Evolutionary conservation across 352 stramenopile genomes (phyloP).

Genomic region (Phytophthora fragariae): DNA sequence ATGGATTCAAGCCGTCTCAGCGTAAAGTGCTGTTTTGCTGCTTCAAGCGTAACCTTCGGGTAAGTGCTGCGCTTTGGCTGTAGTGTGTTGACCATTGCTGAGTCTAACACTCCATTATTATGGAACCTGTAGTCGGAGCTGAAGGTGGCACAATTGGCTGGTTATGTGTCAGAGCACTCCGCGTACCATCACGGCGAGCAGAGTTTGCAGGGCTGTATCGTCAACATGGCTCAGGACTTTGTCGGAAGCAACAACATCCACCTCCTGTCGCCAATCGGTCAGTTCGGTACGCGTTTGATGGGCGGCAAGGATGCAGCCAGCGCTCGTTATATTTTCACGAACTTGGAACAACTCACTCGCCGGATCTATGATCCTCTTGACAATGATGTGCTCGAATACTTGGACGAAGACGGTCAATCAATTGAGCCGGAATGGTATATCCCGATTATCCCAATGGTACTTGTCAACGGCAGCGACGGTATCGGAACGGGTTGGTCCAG

Average conservation of each 20-base stretch:
- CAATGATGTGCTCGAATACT: conserved; percentile 91
- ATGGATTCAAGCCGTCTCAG: conserved; percentile 99
- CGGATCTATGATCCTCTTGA: conserved; percentile 90
- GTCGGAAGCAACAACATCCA: conserved; percentile 99
- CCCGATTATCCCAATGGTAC: conserved; percentile 97
- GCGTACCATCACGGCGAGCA: conserved; percentile 99
- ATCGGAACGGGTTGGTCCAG: conserved; percentile 98
- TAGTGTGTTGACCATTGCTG: conserved; percentile 5
- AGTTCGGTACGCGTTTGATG: conserved; percentile 97
- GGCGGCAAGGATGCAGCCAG: conserved; percentile 97
- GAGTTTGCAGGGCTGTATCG: conserved; percentile 95
- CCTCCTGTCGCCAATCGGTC: conserved; percentile 94
- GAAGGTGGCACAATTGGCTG: conserved; percentile 95
- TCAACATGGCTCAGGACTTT: conserved; percentile 99
- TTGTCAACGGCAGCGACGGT: conserved; percentile 97
- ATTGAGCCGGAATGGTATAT: conserved; percentile 95
- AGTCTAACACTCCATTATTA: conserved; percentile 13
- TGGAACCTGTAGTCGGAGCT: conserved; percentile 62
- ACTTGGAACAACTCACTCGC: conserved; percentile 87
- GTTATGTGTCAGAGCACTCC: conserved; percentile 98
- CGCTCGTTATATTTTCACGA: conserved; percentile 96
- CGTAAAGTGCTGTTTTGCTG: conserved; percentile 98
- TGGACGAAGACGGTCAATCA: conserved; percentile 92
- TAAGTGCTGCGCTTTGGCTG: conserved; percentile 53
- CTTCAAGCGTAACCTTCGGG: conserved; percentile 98